Evolutionary conservation across 2,329 filamentous ascomycete species (phyloP), one percentile per base, ranked within the genome.

Genomic region (Intubia oerlemansii): DNA sequence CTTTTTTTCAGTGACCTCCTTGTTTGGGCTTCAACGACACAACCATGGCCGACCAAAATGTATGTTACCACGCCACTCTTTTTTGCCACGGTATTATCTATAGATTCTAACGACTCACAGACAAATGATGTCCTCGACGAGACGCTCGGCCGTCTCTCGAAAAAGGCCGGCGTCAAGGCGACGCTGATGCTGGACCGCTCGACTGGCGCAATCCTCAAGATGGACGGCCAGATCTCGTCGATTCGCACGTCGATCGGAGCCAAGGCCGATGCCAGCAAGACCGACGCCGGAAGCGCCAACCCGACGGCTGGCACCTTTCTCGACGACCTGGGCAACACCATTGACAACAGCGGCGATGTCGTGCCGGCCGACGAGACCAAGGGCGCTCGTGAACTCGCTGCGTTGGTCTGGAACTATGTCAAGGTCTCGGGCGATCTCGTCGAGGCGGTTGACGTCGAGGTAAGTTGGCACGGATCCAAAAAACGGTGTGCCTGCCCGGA

Each of bases 151-250:
- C 70, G 75, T 12, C 58, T 88, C 25, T 69, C 74, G 23, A 74
- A 75, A 44, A 85, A 85, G 43, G 64, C 75, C 17, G 77, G 76
- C 35, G 78, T 88, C 29, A 76, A 77, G 46, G 77, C 74, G 40
- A 77, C 76, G 31, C 60, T 88, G 27, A 66, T 81, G 31, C 57
- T 88, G 24, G 76, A 82, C 40, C 67, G 76, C 32, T 52, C 63
- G 10, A 73, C 65, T 14, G 78, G 77, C 29, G 62, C 74, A 3
- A 76, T 88, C 28, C 61, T 88, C 29, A 77, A 75, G 44, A 77
- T 71, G 6, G 76, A 66, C 30, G 79, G 79, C 27, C 59, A 80
- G 34, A 53, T 74, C 10, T 64, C 69, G 2, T 59, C 62, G 10
- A 59, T 75, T 27, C 56, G 60, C 11, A 54, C 57, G 4, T 46